A percentile compares a stretch with the other conserved stretches of the same genome.
Evolutionary conservation across 257 asterid species (phyloP).

Genomic region (Nicotiana attenuata): DNA sequence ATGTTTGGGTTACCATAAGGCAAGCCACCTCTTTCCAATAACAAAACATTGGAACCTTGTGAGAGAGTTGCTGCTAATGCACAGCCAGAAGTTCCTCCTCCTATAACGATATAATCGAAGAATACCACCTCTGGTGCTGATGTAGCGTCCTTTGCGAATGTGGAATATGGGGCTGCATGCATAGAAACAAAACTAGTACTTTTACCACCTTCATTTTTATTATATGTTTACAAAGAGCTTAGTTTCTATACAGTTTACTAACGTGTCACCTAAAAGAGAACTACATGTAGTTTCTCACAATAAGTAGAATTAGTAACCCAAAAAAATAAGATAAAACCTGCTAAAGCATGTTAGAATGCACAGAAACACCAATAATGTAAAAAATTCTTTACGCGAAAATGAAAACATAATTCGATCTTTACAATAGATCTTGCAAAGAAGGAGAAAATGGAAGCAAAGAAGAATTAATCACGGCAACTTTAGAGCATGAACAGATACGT

Average conservation of each 20-base stretch:
- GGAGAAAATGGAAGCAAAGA: neutral
- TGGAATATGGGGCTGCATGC: conserved; percentile 47
- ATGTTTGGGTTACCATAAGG: conserved; percentile 64
- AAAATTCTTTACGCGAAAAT: too few species aligned
- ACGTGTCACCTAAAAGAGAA: too few species aligned
- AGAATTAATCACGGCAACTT: neutral
- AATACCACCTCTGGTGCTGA: conserved; percentile 31
- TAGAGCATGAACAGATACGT: neutral
- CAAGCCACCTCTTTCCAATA: conserved; percentile 76
- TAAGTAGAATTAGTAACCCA: too few species aligned
- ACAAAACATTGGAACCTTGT: conserved; percentile 38
- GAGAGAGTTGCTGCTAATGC: conserved; percentile 79
- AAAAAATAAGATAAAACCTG: too few species aligned
- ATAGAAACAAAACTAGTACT: neutral
- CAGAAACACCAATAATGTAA: too few species aligned
- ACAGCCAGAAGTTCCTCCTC: conserved; percentile 89
- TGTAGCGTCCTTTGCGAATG: conserved; percentile 61
- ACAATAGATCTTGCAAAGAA: neutral
- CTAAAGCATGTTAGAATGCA: too few species aligned
- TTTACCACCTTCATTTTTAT: neutral
- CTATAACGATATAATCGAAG: conserved; percentile 67
- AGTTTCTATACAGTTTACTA: too few species aligned
- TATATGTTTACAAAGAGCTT: too few species aligned
- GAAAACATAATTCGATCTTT: neutral
- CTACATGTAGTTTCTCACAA: too few species aligned